Evolutionary conservation across 176 grass and related monocot genomes (phyloP).

Genomic region (Raddia guianensis): DNA sequence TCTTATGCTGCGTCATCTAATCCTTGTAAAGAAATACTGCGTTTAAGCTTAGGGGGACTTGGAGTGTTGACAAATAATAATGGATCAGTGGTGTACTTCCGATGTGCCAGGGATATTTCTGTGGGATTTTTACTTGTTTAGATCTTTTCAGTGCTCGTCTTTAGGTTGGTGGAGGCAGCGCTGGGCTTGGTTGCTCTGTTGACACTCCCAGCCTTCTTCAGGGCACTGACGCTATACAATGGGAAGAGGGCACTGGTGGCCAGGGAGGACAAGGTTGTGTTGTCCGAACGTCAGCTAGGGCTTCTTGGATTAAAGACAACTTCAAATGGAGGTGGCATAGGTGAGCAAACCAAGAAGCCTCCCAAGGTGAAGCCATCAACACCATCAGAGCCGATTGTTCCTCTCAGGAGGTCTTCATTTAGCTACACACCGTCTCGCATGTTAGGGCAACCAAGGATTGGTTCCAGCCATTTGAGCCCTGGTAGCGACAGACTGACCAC

Average conservation of each 20-base stretch:
- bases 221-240: conserved; percentile 61
- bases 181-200: conserved; percentile 56
- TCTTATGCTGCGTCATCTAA: conserved; percentile 3
- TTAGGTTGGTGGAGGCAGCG: conserved; percentile 60
- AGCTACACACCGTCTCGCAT: conserved; percentile 69
- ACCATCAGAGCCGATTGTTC: conserved; percentile 76
- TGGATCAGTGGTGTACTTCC: neutral
- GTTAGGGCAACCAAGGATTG: conserved; percentile 46
- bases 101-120: neutral
- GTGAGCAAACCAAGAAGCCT: conserved; percentile 70
- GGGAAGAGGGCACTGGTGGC: conserved; percentile 33
- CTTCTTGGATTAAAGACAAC: conserved; percentile 62
- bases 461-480: conserved; percentile 59
- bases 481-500: conserved; percentile 60
- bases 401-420: conserved; percentile 76
- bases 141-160: conserved; percentile 55
- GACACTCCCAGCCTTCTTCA: conserved; percentile 59
- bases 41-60: neutral
- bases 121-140: conserved; percentile 14
- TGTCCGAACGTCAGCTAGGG: conserved; percentile 57
- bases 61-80: neutral
- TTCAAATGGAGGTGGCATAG: conserved; percentile 29
- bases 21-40: conserved; percentile 37
- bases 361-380: conserved; percentile 61
- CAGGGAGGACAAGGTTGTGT: conserved; percentile 53